These are phyloP conservation scores for Fusarium bactridioides DNA, from an alignment of 2,329 filamentous ascomycete genomes.

Conservation along the genomic window DNA sequence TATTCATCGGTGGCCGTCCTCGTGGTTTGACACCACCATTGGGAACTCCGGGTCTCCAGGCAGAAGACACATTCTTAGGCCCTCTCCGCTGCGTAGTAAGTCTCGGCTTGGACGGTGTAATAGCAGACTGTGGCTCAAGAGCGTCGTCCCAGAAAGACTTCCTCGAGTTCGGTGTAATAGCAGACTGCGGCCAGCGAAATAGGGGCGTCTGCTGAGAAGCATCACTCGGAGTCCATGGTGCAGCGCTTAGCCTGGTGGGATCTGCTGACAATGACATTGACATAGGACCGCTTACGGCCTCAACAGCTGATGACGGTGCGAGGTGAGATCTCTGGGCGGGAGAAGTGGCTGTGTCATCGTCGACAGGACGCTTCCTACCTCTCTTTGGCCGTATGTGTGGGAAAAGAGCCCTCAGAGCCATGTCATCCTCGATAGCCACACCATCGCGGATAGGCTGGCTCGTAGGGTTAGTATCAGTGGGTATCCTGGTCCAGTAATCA, in stretches of 20 bases:
- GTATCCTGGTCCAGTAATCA: conserved; percentile 81
- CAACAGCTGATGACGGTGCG: conserved; percentile 58
- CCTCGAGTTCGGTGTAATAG: conserved; percentile 71
- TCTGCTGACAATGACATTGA: conserved; percentile 51
- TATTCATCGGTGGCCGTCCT: conserved; percentile 80
- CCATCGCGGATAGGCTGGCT: conserved; percentile 77
- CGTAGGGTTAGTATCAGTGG: conserved; percentile 68
- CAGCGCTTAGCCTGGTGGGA: conserved; percentile 49
- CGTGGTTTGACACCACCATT: conserved; percentile 74
- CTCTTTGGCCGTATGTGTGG: conserved; percentile 75
- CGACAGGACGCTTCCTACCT: conserved; percentile 70
- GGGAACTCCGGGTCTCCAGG: conserved; percentile 76
- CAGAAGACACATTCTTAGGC: conserved; percentile 85
- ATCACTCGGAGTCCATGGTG: conserved; percentile 45
- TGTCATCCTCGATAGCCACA: conserved; percentile 85
- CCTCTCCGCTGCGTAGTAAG: conserved; percentile 68
- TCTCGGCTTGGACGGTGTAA: conserved; percentile 70
- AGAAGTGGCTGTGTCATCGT: conserved; percentile 60
- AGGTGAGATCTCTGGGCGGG: conserved; percentile 69
- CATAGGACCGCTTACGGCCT: conserved; percentile 52
- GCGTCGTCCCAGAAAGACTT: conserved; percentile 63
- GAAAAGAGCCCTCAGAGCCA: conserved; percentile 83
- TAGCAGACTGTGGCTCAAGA: conserved; percentile 73
- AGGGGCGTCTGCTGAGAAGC: conserved; percentile 64
- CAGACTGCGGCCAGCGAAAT: conserved; percentile 78